Evolutionary conservation across 2,329 filamentous ascomycete genomes (phyloP), one percentile per base, ranked within the genome.

Genomic region (Aspergillus aculeatus): DNA sequence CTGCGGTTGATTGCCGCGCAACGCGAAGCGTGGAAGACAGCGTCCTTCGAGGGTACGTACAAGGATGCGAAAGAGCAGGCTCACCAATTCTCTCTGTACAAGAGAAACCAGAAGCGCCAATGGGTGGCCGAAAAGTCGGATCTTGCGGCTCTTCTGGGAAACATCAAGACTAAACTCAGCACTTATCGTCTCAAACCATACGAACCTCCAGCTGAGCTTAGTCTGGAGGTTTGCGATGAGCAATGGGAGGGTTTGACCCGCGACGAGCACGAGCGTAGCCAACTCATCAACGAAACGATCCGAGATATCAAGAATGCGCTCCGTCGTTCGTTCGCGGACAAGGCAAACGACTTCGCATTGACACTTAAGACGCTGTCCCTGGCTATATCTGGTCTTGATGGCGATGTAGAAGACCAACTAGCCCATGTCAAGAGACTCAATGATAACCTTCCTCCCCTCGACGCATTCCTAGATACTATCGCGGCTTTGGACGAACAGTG

Each of bases 81-180:
- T 6, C 82, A 80, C 31, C 84, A 92, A 59, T 96, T 99, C 76
- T 87, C 90, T 26, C 82, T 83, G n/a, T 97, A 96, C 81, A 99
- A 98, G 80, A 86, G 87, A 69, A 92, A 89, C 56, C 85, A 90
- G 78, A 99, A 99, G 82, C 86, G 95, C 62, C 87, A 91, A 61
- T 99, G 95, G 95, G 95, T 99, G 29, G 95, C 92, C 1, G 95
- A 99, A 79, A 98, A 97, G 83, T 96, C 92, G 60, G 95, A 99
- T 72, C 82, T 99, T 58, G 92, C 93, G 38, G 95, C 94, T 4
- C 80, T 99, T 62, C 81, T 99, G 57, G 95, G 95, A 38, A 99
- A 99, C 77, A 98, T 99, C 83, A 98, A 97, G 82, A 99, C 95
- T 0, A 99, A 99, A 77, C 83, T 99, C 68, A 93, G 91, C 68